A percentile compares a stretch with the other conserved stretches of the same genome.
Conservation (phyloP, 2,329 filamentous ascomycete genomes). For the Neofusicoccum parvum region DNA sequence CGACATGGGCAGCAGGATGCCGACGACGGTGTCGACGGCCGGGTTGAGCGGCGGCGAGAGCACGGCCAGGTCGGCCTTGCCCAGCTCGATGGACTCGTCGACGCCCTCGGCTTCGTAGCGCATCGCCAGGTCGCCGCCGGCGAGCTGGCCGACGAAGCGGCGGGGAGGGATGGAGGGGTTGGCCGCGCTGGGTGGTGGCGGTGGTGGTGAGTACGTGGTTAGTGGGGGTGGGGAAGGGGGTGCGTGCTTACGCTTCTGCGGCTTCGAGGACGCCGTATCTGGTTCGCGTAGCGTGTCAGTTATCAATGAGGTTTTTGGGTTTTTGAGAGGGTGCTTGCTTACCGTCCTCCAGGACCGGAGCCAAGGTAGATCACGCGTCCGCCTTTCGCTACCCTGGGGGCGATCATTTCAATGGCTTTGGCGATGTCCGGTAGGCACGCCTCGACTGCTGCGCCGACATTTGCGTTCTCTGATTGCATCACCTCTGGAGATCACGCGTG, state of each 20-base stretch:
- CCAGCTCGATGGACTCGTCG: conserved; percentile 7
- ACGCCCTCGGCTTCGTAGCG: conserved; percentile 12
- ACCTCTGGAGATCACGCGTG: neutral
- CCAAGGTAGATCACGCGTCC: conserved; percentile 9
- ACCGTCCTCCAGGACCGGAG: conserved; percentile 1
- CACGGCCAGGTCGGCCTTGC: conserved; percentile 2
- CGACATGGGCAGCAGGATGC: conserved; percentile 7
- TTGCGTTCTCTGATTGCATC: conserved; percentile 9
- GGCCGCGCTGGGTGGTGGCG: neutral
- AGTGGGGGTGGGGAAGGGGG: neutral
- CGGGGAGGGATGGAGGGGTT: conserved; percentile 10
- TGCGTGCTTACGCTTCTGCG: neutral
- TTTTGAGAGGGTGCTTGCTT: neutral
- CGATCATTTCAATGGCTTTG: conserved; percentile 3
- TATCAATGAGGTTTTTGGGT: neutral
- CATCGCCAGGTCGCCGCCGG: neutral
- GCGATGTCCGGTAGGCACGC: conserved; percentile 2
- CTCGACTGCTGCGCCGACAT: conserved; percentile 4
- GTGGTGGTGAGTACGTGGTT: neutral
- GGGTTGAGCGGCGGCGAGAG: conserved; percentile 8
- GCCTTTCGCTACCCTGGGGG: conserved; percentile 5
- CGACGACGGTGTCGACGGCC: conserved; percentile 1
- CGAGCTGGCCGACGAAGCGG: conserved; percentile 12
- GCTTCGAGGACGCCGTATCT: conserved; percentile 15
- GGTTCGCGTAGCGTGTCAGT: neutral